These are phyloP conservation scores for Cryoendolithus antarcticus DNA, from an alignment of 2,329 filamentous ascomycete species.

Conservation along the genomic window DNA sequence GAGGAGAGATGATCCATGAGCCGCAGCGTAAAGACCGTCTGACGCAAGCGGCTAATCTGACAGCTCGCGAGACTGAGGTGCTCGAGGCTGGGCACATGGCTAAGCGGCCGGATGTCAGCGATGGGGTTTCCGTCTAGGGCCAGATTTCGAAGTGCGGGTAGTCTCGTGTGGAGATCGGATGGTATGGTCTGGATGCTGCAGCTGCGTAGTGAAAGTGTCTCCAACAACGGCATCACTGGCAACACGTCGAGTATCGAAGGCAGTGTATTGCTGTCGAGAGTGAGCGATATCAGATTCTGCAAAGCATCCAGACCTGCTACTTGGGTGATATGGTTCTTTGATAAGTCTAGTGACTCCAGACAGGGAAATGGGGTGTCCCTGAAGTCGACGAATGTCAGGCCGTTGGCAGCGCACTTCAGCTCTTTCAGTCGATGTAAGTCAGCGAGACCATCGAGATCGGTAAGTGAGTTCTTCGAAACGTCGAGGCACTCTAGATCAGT, in stretches of 20 bases:
- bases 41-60: constrained; percentile 57
- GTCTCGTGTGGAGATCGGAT: constrained; percentile 15
- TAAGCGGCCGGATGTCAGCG: constrained; percentile 57
- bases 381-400: constrained; percentile 58
- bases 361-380: too few species aligned
- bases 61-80: constrained; percentile 69
- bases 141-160: constrained; percentile 72
- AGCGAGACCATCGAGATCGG: too few species aligned
- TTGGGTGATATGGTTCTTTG: constrained; percentile 54
- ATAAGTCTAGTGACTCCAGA: constrained; percentile 49
- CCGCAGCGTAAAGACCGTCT: constrained; percentile 55
- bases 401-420: constrained; percentile 21
- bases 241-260: constrained; percentile 16
- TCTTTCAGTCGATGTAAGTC: too few species aligned
- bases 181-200: constrained; percentile 48
- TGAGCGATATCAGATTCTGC: constrained; percentile 51
- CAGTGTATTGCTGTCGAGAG: constrained; percentile 61
- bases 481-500: constrained; percentile 87
- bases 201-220: constrained; percentile 33
- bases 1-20: constrained; percentile 57
- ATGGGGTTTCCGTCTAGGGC: constrained; percentile 93
- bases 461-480: constrained; percentile 58
- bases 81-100: constrained; percentile 65
- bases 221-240: constrained; percentile 15
- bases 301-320: constrained; percentile 57